Evolutionary conservation across 1,284 basidiomycete genomes (phyloP), one percentile per base, ranked within the genome.

Genomic region (Cutaneotrichosporon dermatis): DNA sequence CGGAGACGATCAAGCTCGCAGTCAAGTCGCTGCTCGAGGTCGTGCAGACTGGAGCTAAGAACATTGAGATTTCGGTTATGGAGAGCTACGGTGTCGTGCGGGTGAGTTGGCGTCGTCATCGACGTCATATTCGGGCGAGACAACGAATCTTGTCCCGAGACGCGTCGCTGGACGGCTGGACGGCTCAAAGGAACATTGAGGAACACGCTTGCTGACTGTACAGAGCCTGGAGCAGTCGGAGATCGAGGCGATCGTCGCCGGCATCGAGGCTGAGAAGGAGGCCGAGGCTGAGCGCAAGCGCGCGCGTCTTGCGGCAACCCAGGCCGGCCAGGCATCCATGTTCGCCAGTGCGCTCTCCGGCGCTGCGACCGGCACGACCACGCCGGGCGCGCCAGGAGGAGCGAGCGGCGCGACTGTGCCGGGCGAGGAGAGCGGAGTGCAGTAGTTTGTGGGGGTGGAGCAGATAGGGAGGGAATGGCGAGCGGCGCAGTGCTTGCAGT

Each of bases 1-100:
- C 93, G 44, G 91, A 94, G 61, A 86, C 89, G 51, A 90, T 99
- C 80, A 98, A 98, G 78, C 82, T 99, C 44, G 91, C 96, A 0
- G 86, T 99, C 69, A 99, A 98, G 82, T 92, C 89, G 74, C 80
- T 99, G 71, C 82, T 99, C 34, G 96, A 99, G 76, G 95, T 99
- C 35, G 96, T 99, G 2, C 96, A 99, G 80, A 98, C 96, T 1
- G 96, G 96, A 33, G 96, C 96, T 4, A 99, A 99, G 83, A 99
- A 98, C 78, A 97, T 98, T 66, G 93, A 98, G 76, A 91, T 98
- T 67, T 93, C 89, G 66, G 89, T 97, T 51, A 94, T 97, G 90
- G 92, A 95, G 76, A 85, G 87, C 61, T 95, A 91, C 74, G 90
- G 90, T 61, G 89, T 92, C 76, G 85, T 94, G 57, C 89, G 90